A percentile compares a stretch with the other conserved stretches of the same genome.
Conservation (phyloP, 306 rosid genomes). For the Cucurbita maxima region DNA sequence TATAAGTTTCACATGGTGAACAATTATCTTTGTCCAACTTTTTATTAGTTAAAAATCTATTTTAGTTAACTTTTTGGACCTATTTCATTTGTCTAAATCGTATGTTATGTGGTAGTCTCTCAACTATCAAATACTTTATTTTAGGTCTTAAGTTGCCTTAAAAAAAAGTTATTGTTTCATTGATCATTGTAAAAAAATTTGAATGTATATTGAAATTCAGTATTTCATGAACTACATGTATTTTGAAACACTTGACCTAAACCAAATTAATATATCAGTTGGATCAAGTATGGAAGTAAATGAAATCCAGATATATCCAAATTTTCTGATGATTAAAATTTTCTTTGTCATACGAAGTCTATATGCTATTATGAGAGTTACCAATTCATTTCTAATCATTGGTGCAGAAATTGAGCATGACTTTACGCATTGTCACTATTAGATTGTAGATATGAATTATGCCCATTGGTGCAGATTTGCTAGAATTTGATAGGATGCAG, state of each 20-base stretch:
- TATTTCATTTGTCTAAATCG: background rate
- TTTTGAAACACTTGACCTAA: background rate
- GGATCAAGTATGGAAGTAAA: background rate
- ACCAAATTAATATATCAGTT: background rate
- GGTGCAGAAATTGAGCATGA: background rate
- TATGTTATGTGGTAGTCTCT: background rate
- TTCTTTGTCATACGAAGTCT: background rate
- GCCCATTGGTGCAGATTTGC: background rate
- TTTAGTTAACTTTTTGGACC: background rate
- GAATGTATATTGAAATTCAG: background rate
- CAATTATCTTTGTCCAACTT: too few species aligned
- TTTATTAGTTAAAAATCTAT: background rate
- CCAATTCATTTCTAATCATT: background rate
- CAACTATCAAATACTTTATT: background rate
- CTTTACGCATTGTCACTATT: background rate
- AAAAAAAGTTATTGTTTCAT: background rate
- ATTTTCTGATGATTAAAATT: background rate
- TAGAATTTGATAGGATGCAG: background rate
- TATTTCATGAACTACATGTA: background rate
- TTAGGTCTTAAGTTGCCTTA: background rate
- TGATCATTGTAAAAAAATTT: background rate
- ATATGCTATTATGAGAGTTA: background rate
- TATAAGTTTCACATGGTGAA: too few species aligned
- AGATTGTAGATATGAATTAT: background rate
- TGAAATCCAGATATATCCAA: background rate